phyloP scores from a whole-genome alignment of 2,329 filamentous ascomycete genomes.

The Diplodia seriata region DNA sequence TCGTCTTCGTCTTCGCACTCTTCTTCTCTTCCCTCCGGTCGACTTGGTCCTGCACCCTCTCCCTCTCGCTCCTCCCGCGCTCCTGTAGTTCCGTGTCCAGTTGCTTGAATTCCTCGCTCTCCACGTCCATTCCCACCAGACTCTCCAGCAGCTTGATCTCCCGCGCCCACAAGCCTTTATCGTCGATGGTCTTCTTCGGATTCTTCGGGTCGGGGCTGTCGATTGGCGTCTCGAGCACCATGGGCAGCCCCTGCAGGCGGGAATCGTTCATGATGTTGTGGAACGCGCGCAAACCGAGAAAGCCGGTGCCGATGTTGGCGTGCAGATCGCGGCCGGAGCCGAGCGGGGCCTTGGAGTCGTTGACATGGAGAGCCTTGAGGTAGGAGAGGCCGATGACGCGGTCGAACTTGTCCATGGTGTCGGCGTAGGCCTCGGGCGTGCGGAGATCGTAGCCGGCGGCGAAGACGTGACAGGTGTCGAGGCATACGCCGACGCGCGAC shows the following conservation, averaged over 20 bases:
- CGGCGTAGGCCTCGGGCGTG: conserved; percentile 72
- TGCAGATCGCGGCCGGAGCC: conserved; percentile 85
- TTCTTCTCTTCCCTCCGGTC: conserved; percentile 73
- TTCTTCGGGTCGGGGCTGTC: conserved; percentile 71
- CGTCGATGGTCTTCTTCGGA: conserved; percentile 66
- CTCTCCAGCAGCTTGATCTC: conserved; percentile 95
- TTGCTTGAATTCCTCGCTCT: conserved; percentile 72
- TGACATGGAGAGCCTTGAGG: conserved; percentile 86
- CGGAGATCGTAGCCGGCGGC: conserved; percentile 92
- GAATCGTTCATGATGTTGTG: conserved; percentile 87
- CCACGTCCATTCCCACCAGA: conserved; percentile 81
- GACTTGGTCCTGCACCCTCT: conserved; percentile 78
- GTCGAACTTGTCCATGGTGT: conserved; percentile 79
- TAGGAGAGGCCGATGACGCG: conserved; percentile 77
- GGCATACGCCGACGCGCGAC: conserved; percentile 84
- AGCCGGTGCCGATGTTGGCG: conserved; percentile 95
- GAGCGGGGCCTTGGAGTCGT: conserved; percentile 93
- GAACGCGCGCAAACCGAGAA: conserved; percentile 87
- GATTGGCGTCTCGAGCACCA: conserved; percentile 96
- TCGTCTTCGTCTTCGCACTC: conserved; percentile 53
- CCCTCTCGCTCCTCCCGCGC: conserved; percentile 73
- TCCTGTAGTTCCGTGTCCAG: conserved; percentile 71
- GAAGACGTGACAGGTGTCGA: conserved; percentile 97
- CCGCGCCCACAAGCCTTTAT: conserved; percentile 84
- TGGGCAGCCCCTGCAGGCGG: conserved; percentile 77